Conservation (phyloP, 805 yeast species). For the Ogataea nonfermentans region DNA sequence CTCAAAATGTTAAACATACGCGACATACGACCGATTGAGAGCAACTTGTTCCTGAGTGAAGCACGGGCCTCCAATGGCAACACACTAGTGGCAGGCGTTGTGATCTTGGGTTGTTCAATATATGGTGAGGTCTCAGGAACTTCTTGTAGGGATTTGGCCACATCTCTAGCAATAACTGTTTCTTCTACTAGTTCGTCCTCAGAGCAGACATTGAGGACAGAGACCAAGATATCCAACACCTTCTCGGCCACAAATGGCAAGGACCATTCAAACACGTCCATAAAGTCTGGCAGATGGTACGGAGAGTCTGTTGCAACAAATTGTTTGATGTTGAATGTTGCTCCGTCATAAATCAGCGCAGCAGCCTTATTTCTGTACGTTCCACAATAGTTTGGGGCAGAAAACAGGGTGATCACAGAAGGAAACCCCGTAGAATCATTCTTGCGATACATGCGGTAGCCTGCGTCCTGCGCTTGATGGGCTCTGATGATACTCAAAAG, state of each 20-base stretch:
- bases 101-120: slow-evolving; percentile 29
- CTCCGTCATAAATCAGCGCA: slow-evolving; percentile 82
- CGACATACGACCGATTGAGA: slow-evolving; percentile 91
- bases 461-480: slow-evolving; percentile 96
- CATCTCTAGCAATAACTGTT: slow-evolving; percentile 46
- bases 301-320: slow-evolving; percentile 90
- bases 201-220: slow-evolving; percentile 87
- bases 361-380: slow-evolving; percentile 93
- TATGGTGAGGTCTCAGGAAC: slow-evolving; percentile 20
- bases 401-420: slow-evolving; percentile 80
- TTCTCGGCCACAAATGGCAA: slow-evolving; percentile 96
- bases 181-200: slow-evolving; percentile 87
- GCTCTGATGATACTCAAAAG: slow-evolving; percentile 84
- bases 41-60: slow-evolving; percentile 71
- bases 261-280: slow-evolving; percentile 98
- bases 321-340: slow-evolving; percentile 91
- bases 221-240: slow-evolving; percentile 86
- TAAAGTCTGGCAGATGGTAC: slow-evolving; percentile 92
- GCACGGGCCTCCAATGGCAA: slow-evolving; percentile 34
- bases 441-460: slow-evolving; percentile 87
- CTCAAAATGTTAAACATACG: slow-evolving; percentile 87
- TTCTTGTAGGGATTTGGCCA: slow-evolving; percentile 33
- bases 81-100: slow-evolving; percentile 4
- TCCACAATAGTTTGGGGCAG: slow-evolving; percentile 93
- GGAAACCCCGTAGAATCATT: slow-evolving; percentile 86